Conservation (phyloP, 1,284 basidiomycete genomes). For the Leccinum huronense region DNA sequence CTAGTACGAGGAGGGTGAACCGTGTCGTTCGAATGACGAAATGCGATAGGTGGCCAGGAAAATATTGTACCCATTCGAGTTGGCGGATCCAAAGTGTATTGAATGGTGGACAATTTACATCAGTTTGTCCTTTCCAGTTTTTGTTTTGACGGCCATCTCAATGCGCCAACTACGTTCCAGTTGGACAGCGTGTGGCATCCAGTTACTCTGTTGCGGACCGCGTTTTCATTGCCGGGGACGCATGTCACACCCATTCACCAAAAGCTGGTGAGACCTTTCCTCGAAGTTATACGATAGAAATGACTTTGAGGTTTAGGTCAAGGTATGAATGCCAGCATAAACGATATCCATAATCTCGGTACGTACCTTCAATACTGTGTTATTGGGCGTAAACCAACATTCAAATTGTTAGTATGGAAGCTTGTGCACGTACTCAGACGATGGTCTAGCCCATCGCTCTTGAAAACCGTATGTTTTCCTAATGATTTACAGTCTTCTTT, state of each 20-base stretch:
- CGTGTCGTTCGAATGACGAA: background rate
- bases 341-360: conserved; percentile 78
- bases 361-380: conserved; percentile 10
- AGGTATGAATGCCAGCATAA: conserved; percentile 77
- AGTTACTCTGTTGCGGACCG: conserved; percentile 67
- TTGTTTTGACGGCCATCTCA: background rate
- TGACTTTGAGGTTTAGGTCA: conserved; percentile 37
- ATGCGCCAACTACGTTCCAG: conserved; percentile 28
- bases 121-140: conserved; percentile 41
- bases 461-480: conserved; percentile 60
- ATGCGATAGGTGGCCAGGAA: background rate
- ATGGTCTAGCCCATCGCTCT: conserved; percentile 60
- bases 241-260: conserved; percentile 83
- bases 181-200: conserved; percentile 75
- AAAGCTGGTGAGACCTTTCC: conserved; percentile 50
- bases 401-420: conserved; percentile 61
- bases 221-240: conserved; percentile 80
- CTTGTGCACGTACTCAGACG: conserved; percentile 70
- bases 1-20: too few species aligned
- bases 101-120: conserved; percentile 51
- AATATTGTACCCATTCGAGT: background rate
- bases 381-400: too few species aligned
- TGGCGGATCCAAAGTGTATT: background rate
- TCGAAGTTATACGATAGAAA: conserved; percentile 2
- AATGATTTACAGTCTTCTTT: background rate